Conservation (phyloP, 2,329 filamentous ascomycete genomes). For the Pseudogymnoascus sp. region DNA sequence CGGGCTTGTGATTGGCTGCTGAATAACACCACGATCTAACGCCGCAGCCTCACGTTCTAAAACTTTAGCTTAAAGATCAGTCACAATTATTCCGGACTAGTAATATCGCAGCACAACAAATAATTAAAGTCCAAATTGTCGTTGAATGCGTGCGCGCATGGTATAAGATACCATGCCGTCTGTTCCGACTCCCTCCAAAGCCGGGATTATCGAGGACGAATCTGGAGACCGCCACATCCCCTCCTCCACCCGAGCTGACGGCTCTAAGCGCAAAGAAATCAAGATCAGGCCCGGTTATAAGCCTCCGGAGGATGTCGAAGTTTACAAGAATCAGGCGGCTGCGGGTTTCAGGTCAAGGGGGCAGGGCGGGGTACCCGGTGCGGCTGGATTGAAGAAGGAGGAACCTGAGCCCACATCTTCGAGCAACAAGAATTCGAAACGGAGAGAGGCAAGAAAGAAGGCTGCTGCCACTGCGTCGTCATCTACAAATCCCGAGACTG, state of each 20-base stretch:
- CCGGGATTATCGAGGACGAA: slow-evolving; percentile 66
- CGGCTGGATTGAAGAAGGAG: slow-evolving; percentile 45
- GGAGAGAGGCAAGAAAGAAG: slow-evolving; percentile 58
- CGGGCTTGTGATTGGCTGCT: slow-evolving; percentile 16
- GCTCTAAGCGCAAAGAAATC: slow-evolving; percentile 87
- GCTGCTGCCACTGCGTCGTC: slow-evolving; percentile 39
- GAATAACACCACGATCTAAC: slow-evolving; percentile 11
- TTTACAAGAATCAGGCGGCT: slow-evolving; percentile 90
- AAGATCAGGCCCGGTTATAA: slow-evolving; percentile 88
- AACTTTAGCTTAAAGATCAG: slow-evolving; percentile 3
- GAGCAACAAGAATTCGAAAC: slow-evolving; percentile 81
- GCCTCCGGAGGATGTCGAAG: slow-evolving; percentile 88
- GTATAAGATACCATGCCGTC: slow-evolving; percentile 29
- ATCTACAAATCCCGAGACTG: slow-evolving; percentile 27
- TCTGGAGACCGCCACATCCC: slow-evolving; percentile 86
- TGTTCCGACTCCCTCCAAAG: slow-evolving; percentile 42
- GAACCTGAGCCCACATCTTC: slow-evolving; percentile 44
- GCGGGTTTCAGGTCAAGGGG: slow-evolving; percentile 74
- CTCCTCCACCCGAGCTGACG: slow-evolving; percentile 76
- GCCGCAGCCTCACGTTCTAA: background rate
- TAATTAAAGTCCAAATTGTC: background rate
- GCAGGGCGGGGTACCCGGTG: slow-evolving; percentile 66
- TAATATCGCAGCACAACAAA: background rate
- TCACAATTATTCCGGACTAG: background rate
- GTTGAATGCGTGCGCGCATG: background rate